phyloP scores from a whole-genome alignment of 352 stramenopile species.

The Globisporangium takayamanum region DNA sequence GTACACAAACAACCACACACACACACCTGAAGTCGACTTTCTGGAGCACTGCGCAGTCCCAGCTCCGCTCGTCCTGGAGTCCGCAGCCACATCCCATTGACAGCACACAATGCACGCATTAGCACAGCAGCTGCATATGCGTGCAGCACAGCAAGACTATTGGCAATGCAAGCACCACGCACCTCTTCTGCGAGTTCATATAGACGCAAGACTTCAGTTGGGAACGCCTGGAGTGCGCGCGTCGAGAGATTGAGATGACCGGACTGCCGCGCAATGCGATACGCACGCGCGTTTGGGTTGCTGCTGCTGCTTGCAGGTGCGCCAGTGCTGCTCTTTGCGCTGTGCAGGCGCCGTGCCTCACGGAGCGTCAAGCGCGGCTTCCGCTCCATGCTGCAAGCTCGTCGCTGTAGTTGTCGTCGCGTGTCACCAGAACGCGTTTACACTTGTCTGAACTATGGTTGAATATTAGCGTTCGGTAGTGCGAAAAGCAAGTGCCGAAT shows the following conservation, averaged over 20 bases:
- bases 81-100: too few species aligned
- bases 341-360: conserved; percentile 31
- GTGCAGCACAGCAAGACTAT: neutral
- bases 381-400: conserved; percentile 22
- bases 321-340: conserved; percentile 1
- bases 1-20: neutral
- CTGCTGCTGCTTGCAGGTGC: conserved; percentile 12
- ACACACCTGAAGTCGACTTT: conserved; percentile 69
- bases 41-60: conserved; percentile 57
- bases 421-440: too few species aligned
- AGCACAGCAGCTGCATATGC: neutral
- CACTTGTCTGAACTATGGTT: too few species aligned
- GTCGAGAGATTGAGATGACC: conserved; percentile 62
- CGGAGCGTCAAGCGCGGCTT: conserved; percentile 29
- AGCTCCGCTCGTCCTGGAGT: conserved; percentile 55
- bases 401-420: too few species aligned
- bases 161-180: neutral
- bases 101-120: neutral
- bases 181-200: conserved; percentile 55
- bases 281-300: conserved; percentile 23
- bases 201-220: conserved; percentile 49
- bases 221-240: conserved; percentile 42
- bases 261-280: conserved; percentile 49
- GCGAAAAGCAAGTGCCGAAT: too few species aligned
- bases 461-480: too few species aligned